Evolutionary conservation across 2,329 filamentous ascomycete species (phyloP).

Genomic region (Bipolaris victoriae): DNA sequence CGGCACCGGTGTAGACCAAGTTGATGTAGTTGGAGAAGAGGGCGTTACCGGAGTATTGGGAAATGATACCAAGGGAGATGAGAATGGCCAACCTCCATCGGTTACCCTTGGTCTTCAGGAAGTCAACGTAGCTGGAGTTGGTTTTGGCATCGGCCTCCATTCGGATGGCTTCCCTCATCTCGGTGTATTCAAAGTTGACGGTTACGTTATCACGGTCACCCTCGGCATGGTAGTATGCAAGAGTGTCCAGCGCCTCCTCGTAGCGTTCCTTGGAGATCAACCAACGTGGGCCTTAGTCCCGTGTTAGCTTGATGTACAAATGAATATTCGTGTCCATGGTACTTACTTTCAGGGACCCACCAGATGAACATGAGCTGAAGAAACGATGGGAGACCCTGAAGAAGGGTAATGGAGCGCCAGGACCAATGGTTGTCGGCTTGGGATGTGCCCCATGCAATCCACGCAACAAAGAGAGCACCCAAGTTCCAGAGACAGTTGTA

Average conservation of each 20-base stretch:
- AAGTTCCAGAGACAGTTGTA: slow-evolving; percentile 74
- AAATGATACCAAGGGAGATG: slow-evolving; percentile 69
- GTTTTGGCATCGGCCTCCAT: slow-evolving; percentile 60
- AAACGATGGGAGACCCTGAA: slow-evolving; percentile 57
- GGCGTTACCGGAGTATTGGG: slow-evolving; percentile 71
- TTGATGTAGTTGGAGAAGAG: slow-evolving; percentile 71
- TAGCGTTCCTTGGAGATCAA: slow-evolving; percentile 68
- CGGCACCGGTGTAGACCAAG: slow-evolving; percentile 65
- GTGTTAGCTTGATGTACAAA: neutral
- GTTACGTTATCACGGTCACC: slow-evolving; percentile 64
- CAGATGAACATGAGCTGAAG: slow-evolving; percentile 69
- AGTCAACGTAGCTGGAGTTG: slow-evolving; percentile 64
- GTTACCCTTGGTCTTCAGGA: slow-evolving; percentile 68
- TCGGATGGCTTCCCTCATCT: slow-evolving; percentile 69
- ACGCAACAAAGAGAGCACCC: slow-evolving; percentile 63
- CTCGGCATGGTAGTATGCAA: slow-evolving; percentile 68
- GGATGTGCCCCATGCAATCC: slow-evolving; percentile 57
- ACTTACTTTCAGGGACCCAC: slow-evolving; percentile 60
- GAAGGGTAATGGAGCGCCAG: slow-evolving; percentile 58
- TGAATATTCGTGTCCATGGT: too few species aligned
- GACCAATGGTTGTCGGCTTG: slow-evolving; percentile 56
- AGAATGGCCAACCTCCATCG: slow-evolving; percentile 68
- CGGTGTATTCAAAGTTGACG: slow-evolving; percentile 69
- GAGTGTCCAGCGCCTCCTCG: slow-evolving; percentile 65
- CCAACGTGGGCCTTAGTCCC: slow-evolving; percentile 53